These are phyloP conservation scores for Hyphodiscus sp. DNA, from an alignment of 2,329 filamentous ascomycete genomes.

Conservation along the genomic window DNA sequence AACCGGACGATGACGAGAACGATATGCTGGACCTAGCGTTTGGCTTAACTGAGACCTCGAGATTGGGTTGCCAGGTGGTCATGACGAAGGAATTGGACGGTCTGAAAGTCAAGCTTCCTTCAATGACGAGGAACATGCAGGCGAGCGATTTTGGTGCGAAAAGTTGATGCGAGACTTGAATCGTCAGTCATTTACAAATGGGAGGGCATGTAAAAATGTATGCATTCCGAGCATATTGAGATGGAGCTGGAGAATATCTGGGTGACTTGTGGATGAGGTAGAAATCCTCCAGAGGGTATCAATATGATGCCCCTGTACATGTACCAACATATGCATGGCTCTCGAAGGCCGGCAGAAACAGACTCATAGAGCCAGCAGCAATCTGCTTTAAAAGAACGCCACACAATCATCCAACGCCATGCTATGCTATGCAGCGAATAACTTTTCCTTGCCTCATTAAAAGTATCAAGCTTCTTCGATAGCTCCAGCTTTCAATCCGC, in stretches of 20 bases:
- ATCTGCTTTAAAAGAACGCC: constrained; percentile 18
- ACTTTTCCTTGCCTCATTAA: neutral
- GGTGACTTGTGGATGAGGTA: constrained; percentile 3
- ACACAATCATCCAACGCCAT: constrained; percentile 4
- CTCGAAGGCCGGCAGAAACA: constrained; percentile 10
- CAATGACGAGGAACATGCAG: constrained; percentile 94
- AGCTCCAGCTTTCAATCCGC: constrained; percentile 50
- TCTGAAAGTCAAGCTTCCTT: constrained; percentile 74
- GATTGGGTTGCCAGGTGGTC: constrained; percentile 48
- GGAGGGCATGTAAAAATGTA: neutral
- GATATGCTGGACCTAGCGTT: constrained; percentile 72
- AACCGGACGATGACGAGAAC: constrained; percentile 59
- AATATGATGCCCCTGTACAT: constrained; percentile 17
- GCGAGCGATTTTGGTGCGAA: constrained; percentile 75
- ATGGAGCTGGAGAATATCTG: constrained; percentile 2
- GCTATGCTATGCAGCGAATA: neutral
- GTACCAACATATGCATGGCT: constrained; percentile 4
- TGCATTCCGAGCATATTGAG: constrained; percentile 2
- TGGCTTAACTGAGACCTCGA: constrained; percentile 64
- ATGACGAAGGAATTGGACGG: constrained; percentile 92
- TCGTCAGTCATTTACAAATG: neutral
- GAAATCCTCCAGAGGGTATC: constrained; percentile 17
- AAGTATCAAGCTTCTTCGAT: constrained; percentile 35
- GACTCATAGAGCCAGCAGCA: constrained; percentile 3
- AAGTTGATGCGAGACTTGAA: constrained; percentile 1